Evolutionary conservation across 495 filamentous ascomycete species (phyloP).

Genomic region (Penicillium manginii): DNA sequence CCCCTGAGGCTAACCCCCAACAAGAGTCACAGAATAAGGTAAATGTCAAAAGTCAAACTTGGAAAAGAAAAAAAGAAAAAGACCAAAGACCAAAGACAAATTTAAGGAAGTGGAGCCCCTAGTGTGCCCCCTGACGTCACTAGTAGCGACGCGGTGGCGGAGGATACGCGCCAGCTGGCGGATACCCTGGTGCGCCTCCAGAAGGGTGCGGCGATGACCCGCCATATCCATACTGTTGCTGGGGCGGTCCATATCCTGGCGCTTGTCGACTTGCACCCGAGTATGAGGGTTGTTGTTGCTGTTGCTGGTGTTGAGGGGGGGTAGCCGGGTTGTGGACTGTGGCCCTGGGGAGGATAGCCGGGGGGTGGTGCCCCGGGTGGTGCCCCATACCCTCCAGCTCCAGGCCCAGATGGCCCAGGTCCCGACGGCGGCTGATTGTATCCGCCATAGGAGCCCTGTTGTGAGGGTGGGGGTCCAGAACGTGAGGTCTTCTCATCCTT

Average conservation of each 20-base stretch:
- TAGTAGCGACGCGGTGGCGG: conserved; percentile 39
- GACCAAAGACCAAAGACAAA: neutral
- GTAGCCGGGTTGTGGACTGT: conserved; percentile 26
- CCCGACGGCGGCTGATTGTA: conserved; percentile 32
- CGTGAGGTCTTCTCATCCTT: conserved; percentile 61
- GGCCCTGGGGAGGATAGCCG: conserved; percentile 19
- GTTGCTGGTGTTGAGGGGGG: conserved; percentile 8
- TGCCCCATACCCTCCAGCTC: conserved; percentile 20
- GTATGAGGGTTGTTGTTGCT: conserved; percentile 21
- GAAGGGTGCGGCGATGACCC: conserved; percentile 21
- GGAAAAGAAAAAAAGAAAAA: neutral
- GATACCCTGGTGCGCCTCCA: conserved; percentile 21
- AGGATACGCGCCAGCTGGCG: conserved; percentile 30
- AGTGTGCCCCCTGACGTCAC: conserved; percentile 16
- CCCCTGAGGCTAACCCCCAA: too few relatives aligned
- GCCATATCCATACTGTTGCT: conserved; percentile 25
- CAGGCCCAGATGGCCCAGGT: conserved; percentile 10
- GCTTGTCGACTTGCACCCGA: conserved; percentile 7
- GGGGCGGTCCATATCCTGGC: conserved; percentile 30
- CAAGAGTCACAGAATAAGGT: neutral
- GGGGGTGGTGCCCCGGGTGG: conserved; percentile 18
- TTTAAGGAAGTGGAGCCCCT: neutral
- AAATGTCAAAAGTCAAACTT: neutral
- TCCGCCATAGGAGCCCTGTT: conserved; percentile 38
- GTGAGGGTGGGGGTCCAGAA: conserved; percentile 25